Conservation (phyloP, 495 filamentous ascomycete genomes). For the Amphirosellinia nigrospora region DNA sequence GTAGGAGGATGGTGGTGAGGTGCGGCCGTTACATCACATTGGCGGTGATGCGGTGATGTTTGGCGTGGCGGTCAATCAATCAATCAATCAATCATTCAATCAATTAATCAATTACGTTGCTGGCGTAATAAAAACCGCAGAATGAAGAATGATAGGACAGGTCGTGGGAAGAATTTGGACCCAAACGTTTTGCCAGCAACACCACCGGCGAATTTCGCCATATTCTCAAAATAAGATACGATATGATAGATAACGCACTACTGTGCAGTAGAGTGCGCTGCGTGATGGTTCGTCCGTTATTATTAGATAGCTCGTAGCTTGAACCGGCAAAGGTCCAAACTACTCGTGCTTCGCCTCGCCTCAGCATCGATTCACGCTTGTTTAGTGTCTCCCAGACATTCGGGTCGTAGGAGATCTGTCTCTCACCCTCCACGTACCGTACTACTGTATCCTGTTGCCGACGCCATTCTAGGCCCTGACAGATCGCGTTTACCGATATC, state of each 20-base stretch:
- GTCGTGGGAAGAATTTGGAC: not conserved
- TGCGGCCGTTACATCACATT: conserved; percentile 23
- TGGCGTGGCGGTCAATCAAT: conserved; percentile 22
- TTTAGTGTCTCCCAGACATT: conserved; percentile 43
- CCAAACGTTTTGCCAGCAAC: not conserved
- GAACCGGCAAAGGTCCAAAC: conserved; percentile 15
- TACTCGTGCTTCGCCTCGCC: conserved; percentile 18
- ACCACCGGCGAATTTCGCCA: too few relatives aligned
- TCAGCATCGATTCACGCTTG: conserved; percentile 41
- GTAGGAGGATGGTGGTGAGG: conserved; percentile 1
- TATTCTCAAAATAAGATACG: too few relatives aligned
- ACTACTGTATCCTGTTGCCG: conserved; percentile 22
- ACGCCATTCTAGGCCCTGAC: conserved; percentile 37
- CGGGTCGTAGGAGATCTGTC: conserved; percentile 44
- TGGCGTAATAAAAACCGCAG: not conserved
- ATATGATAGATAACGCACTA: too few relatives aligned
- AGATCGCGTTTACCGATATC: conserved; percentile 36
- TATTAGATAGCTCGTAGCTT: conserved; percentile 13
- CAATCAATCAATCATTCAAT: conserved; percentile 13
- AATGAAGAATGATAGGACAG: conserved; percentile 5
- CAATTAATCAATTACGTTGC: not conserved
- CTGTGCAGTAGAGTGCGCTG: too few relatives aligned
- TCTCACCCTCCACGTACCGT: conserved; percentile 24
- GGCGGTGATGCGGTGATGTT: conserved; percentile 14
- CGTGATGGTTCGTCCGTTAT: conserved; percentile 8